A percentile compares a stretch with the other conserved stretches of the same genome.
Conservation (phyloP, 352 stramenopile genomes). For the Phytophthora boehmeriae region DNA sequence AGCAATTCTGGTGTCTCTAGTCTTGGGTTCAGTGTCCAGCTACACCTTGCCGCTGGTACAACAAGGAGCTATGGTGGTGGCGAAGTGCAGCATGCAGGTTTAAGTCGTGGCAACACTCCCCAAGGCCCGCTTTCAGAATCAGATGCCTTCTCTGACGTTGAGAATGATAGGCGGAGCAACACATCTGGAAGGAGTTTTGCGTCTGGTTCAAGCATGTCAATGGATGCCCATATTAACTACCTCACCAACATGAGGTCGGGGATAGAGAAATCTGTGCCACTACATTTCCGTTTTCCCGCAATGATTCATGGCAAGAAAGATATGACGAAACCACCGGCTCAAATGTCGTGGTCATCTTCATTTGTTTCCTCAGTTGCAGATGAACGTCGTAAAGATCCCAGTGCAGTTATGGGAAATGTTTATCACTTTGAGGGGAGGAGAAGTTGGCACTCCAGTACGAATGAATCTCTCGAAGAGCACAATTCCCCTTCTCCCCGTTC, state of each 20-base stretch:
- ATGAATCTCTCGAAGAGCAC: constrained; percentile 22
- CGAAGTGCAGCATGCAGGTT: not conserved
- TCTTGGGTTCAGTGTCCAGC: constrained; percentile 50
- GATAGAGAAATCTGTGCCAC: constrained; percentile 43
- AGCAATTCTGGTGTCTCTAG: constrained; percentile 52
- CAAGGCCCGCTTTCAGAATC: not conserved
- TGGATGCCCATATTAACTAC: constrained; percentile 52
- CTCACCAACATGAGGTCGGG: constrained; percentile 54
- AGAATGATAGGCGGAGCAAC: constrained; percentile 19
- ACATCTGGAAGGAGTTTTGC: constrained; percentile 35
- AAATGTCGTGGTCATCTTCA: constrained; percentile 36
- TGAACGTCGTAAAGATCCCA: constrained; percentile 3
- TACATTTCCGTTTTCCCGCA: constrained; percentile 50
- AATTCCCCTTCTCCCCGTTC: not conserved
- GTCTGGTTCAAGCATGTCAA: constrained; percentile 53
- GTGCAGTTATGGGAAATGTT: constrained; percentile 4
- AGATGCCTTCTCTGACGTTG: constrained; percentile 4
- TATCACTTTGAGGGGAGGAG: constrained; percentile 1
- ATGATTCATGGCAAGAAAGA: constrained; percentile 37
- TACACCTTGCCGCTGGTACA: constrained; percentile 42
- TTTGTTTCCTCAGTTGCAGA: constrained; percentile 31
- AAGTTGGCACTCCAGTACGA: constrained; percentile 15
- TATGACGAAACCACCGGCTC: constrained; percentile 46
- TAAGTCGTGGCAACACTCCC: not conserved
- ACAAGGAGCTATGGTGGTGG: constrained; percentile 17